phyloP scores from a whole-genome alignment of 148 eudicot species.

The Agrostemma githago region DNA sequence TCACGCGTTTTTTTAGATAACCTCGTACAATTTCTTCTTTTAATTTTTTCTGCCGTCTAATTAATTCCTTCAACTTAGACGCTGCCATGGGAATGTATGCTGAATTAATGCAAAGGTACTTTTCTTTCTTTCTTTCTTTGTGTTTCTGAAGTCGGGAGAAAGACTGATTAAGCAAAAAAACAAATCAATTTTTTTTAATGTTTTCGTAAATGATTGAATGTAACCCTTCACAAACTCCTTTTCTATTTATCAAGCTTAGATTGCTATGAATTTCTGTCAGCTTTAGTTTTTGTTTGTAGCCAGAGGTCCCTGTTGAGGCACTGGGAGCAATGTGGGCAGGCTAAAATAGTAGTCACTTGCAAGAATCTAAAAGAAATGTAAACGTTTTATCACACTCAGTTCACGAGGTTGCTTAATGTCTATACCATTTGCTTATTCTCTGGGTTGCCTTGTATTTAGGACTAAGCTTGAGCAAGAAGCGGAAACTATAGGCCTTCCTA shows the following conservation, averaged over 20 bases:
- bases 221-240: background rate
- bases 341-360: constrained; percentile 94
- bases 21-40: background rate
- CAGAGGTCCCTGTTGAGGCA: constrained; percentile 67
- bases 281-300: constrained; percentile 40
- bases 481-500: constrained; percentile 84
- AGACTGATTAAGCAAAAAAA: background rate
- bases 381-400: constrained; percentile 29
- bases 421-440: background rate
- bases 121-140: background rate
- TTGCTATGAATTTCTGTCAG: background rate
- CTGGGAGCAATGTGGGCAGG: constrained; percentile 93
- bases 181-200: background rate
- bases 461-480: constrained; percentile 79
- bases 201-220: background rate
- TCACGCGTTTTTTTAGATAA: background rate
- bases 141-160: background rate
- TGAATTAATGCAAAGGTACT: constrained; percentile 69
- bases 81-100: constrained; percentile 91
- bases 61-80: constrained; percentile 38
- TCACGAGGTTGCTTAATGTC: background rate
- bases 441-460: constrained; percentile 37
- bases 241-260: background rate
- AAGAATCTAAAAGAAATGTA: constrained; percentile 96
- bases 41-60: constrained; percentile 10